phyloP scores from a whole-genome alignment of 805 yeast genomes.

The Lachancea cidri region DNA sequence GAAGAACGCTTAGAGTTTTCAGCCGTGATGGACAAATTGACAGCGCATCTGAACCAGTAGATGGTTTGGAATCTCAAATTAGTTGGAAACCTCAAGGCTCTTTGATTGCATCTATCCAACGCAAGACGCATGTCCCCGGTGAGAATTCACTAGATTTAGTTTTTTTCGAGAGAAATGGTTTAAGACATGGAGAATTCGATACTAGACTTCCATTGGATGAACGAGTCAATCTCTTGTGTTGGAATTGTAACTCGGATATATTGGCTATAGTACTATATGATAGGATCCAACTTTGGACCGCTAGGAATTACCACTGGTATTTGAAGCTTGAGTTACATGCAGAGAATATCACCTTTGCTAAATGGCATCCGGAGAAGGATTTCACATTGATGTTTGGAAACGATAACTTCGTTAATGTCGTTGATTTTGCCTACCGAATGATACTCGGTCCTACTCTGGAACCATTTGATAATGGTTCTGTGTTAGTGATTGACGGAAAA shows the following conservation, averaged over 20 bases:
- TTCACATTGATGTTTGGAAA: slow-evolving; percentile 66
- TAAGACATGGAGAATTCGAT: slow-evolving; percentile 81
- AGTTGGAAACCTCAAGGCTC: slow-evolving; percentile 93
- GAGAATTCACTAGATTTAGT: slow-evolving; percentile 44
- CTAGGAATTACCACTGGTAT: slow-evolving; percentile 94
- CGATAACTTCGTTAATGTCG: slow-evolving; percentile 45
- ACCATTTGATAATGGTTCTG: slow-evolving; percentile 74
- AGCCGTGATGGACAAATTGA: slow-evolving; percentile 71
- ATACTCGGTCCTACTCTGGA: slow-evolving; percentile 62
- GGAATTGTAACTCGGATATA: slow-evolving; percentile 81
- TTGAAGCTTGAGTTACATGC: slow-evolving; percentile 68
- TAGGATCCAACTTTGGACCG: slow-evolving; percentile 81
- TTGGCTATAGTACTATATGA: slow-evolving; percentile 61
- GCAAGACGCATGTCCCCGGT: slow-evolving; percentile 40
- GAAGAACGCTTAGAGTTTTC: slow-evolving; percentile 82
- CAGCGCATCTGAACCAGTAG: slow-evolving; percentile 85
- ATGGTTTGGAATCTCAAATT: slow-evolving; percentile 65
- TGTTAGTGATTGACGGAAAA: slow-evolving; percentile 74
- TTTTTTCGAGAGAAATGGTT: slow-evolving; percentile 90
- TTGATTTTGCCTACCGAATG: slow-evolving; percentile 61
- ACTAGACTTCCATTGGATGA: slow-evolving; percentile 54
- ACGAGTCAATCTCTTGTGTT: slow-evolving; percentile 48
- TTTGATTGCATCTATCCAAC: slow-evolving; percentile 74
- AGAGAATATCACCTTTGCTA: slow-evolving; percentile 37
- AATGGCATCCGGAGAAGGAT: slow-evolving; percentile 91